A percentile compares a stretch with the other conserved stretches of the same genome.
Evolutionary conservation across 1,284 basidiomycete species (phyloP).

Genomic region (Trichosporon coremiiforme): DNA sequence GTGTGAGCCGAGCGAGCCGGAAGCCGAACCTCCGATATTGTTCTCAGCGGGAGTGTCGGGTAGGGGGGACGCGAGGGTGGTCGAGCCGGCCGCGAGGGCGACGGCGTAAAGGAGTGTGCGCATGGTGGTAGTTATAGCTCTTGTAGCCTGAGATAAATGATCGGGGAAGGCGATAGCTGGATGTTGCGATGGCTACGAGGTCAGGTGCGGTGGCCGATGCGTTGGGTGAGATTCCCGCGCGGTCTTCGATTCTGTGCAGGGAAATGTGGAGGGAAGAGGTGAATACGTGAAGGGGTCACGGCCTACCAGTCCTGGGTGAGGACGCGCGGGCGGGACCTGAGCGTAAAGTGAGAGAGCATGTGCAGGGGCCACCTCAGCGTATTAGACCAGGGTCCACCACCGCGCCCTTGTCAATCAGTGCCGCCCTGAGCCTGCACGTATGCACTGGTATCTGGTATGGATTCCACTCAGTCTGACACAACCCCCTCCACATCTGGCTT

Average conservation of each 20-base stretch:
- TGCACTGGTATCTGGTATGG: too few species aligned
- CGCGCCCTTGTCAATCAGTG: not conserved
- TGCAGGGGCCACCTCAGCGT: not conserved
- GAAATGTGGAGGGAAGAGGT: not conserved
- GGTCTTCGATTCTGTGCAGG: too few species aligned
- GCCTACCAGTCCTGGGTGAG: not conserved
- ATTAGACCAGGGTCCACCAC: not conserved
- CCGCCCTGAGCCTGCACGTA: not conserved
- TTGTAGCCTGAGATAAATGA: not conserved
- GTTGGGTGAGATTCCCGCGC: not conserved
- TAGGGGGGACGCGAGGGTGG: not conserved
- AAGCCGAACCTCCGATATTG: too few species aligned
- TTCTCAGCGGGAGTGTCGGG: not conserved
- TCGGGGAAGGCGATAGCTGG: not conserved
- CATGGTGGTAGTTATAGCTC: not conserved
- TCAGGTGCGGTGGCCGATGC: not conserved
- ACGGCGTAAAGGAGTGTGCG: conserved; percentile 6
- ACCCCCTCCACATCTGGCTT: not conserved
- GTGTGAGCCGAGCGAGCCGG: not conserved
- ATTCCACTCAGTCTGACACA: not conserved
- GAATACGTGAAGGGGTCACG: not conserved
- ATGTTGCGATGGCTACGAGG: not conserved
- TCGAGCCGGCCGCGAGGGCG: not conserved
- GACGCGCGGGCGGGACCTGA: not conserved
- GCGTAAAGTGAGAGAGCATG: not conserved